These are phyloP conservation scores for Ogataea philodendri DNA, from an alignment of 805 yeast species.

Conservation along the genomic window DNA sequence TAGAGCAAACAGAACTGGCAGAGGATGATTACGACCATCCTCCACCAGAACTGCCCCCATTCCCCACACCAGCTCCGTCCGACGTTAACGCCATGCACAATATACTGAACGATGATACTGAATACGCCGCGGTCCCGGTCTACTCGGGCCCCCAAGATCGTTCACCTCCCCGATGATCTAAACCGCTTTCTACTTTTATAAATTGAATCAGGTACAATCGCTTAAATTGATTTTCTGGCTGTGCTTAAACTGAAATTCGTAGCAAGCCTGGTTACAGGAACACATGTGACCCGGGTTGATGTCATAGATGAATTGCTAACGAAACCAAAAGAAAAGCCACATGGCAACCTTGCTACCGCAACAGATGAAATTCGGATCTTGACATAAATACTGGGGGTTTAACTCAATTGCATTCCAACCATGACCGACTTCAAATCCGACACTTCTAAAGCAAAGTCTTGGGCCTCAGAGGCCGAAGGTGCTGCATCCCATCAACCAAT, in stretches of 20 bases:
- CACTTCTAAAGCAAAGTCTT: background rate
- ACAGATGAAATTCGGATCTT: background rate
- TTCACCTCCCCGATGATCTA: no score
- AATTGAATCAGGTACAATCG: background rate
- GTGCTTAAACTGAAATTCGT: constrained; percentile 6
- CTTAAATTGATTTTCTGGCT: constrained; percentile 4
- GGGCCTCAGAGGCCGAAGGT: constrained; percentile 1
- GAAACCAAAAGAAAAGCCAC: constrained; percentile 5
- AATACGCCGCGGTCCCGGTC: constrained; percentile 20
- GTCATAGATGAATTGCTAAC: constrained; percentile 4
- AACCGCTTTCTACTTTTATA: no score
- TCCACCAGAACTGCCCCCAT: constrained; percentile 9
- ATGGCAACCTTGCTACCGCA: constrained; percentile 11
- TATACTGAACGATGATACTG: constrained; percentile 11
- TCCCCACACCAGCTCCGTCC: constrained; percentile 3
- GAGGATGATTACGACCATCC: constrained; percentile 15
- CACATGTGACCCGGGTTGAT: constrained; percentile 2
- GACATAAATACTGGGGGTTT: constrained; percentile 5
- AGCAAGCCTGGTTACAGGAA: constrained; percentile 4
- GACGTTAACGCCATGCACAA: background rate
- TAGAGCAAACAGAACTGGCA: no score
- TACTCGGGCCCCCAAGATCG: constrained; percentile 9
- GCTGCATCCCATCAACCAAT: no score
- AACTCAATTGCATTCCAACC: no score
- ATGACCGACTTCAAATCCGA: constrained; percentile 14